These are phyloP conservation scores for Roridomyces roridus DNA, from an alignment of 768 basidiomycete genomes.

Conservation along the genomic window DNA sequence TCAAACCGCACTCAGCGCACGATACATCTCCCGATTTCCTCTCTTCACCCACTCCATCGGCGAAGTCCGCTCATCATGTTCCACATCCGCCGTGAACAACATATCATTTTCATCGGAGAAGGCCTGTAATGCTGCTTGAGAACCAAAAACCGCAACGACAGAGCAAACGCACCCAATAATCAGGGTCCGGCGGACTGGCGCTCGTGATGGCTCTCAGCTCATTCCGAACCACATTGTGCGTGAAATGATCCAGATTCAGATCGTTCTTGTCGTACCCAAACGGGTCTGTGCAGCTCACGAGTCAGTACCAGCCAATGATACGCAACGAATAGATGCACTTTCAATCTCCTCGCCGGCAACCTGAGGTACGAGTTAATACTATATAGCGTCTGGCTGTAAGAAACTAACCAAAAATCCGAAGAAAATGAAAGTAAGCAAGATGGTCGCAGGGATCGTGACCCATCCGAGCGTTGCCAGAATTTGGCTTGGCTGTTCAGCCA, in stretches of 20 bases:
- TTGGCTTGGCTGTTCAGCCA: constrained; percentile 73
- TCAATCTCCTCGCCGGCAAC: constrained; percentile 80
- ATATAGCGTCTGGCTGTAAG: too few species aligned
- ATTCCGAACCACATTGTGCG: constrained; percentile 69
- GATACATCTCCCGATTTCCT: constrained; percentile 53
- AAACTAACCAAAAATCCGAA: constrained; percentile 79
- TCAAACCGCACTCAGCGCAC: constrained; percentile 34
- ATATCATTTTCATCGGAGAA: constrained; percentile 66
- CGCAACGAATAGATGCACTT: too few species aligned
- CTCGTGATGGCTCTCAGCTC: constrained; percentile 71
- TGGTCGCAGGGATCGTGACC: constrained; percentile 70
- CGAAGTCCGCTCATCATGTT: constrained; percentile 46
- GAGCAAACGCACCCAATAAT: constrained; percentile 49
- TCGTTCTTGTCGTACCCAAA: constrained; percentile 79
- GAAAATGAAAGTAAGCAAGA: constrained; percentile 66
- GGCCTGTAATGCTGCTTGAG: too few species aligned
- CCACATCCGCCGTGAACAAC: constrained; percentile 46
- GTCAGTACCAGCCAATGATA: too few species aligned
- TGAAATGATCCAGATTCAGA: constrained; percentile 76
- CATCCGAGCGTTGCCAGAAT: constrained; percentile 59
- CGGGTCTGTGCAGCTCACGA: constrained; percentile 41
- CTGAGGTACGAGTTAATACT: too few species aligned
- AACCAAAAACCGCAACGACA: too few species aligned
- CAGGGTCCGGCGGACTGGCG: constrained; percentile 61
- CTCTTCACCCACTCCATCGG: constrained; percentile 65